Conservation (phyloP, 768 basidiomycete species). For the Phylloporus sp. region DNA sequence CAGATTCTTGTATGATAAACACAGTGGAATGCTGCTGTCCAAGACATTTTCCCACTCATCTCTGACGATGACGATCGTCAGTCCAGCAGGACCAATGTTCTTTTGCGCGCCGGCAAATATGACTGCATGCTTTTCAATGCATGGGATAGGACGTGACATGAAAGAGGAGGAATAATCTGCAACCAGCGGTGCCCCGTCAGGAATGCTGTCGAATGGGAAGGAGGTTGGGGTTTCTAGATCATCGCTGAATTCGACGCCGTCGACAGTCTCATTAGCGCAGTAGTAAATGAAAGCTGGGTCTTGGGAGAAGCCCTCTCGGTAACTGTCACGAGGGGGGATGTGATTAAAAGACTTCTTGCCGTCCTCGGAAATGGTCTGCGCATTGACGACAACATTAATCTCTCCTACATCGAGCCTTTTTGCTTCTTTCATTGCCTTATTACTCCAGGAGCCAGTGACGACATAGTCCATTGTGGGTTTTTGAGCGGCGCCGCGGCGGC, state of each 20-base stretch:
- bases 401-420: constrained; percentile 55
- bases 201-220: constrained; percentile 81
- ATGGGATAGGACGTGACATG: constrained; percentile 90
- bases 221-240: constrained; percentile 51
- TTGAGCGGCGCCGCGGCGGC: constrained; percentile 55
- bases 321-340: constrained; percentile 71
- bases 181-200: constrained; percentile 69
- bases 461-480: constrained; percentile 80
- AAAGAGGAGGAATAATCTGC: constrained; percentile 96
- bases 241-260: constrained; percentile 83
- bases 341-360: constrained; percentile 67
- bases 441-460: constrained; percentile 90
- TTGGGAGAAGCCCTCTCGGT: constrained; percentile 59
- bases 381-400: constrained; percentile 71
- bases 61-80: constrained; percentile 92
- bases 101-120: constrained; percentile 98
- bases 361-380: constrained; percentile 56
- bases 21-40: constrained; percentile 81
- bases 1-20: constrained; percentile 78
- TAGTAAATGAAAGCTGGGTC: constrained; percentile 92
- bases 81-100: constrained; percentile 92
- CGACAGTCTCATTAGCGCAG: constrained; percentile 99
- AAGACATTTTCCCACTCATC: constrained; percentile 68
- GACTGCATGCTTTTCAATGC: constrained; percentile 84
- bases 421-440: constrained; percentile 82